Evolutionary conservation across 257 asterid genomes (phyloP), one percentile per base, ranked within the genome.

Genomic region (Henckelia pumila): DNA sequence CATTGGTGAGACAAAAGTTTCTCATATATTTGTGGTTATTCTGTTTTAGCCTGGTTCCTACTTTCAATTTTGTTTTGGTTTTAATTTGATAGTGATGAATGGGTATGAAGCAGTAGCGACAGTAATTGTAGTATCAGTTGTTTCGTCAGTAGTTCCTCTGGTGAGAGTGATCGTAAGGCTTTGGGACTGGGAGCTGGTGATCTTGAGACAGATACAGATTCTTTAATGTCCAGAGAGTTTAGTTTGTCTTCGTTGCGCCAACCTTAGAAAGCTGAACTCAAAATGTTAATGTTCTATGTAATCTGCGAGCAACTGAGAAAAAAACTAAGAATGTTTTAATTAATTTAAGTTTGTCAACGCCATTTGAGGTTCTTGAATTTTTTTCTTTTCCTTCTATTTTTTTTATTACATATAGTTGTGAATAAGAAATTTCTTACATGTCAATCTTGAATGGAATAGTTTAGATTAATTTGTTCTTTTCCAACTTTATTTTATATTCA

Each of bases 191-290:
- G n/a, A 72, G 75, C 82, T 72, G 92, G 89, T 53, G 99, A 94
- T 78, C 96, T 91, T 21, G 99, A 94, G 75, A 96, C 97, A 55
- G 99, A 94, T 83, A 97, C 97, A 29, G 99, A 94, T 82, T 94
- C 99, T 77, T 70, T 87, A 44, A 78, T 79, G 80, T 81, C 96
- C 74, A 81, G 91, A 76, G 95, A 87, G 78, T n/a, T 82, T 96
- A 96, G 95, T 63, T 75, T 94, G 76, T 91, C 96, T 74, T 88
- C 96, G 6, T 66, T 78, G 74, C 90, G 87, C 70, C 92, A 75
- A 74, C 81, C 82, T 71, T 87, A 79, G 68, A 81, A 78, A 65
- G 89, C 85, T 79, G 80, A 78, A 74, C 82, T 62, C 72, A 89
- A 88, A 76, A 65, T 49, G 99, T 95, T 83, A 85, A 56, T 66